These are phyloP conservation scores for Cenococcum geophilum DNA, from an alignment of 495 filamentous ascomycete species.

Conservation along the genomic window DNA sequence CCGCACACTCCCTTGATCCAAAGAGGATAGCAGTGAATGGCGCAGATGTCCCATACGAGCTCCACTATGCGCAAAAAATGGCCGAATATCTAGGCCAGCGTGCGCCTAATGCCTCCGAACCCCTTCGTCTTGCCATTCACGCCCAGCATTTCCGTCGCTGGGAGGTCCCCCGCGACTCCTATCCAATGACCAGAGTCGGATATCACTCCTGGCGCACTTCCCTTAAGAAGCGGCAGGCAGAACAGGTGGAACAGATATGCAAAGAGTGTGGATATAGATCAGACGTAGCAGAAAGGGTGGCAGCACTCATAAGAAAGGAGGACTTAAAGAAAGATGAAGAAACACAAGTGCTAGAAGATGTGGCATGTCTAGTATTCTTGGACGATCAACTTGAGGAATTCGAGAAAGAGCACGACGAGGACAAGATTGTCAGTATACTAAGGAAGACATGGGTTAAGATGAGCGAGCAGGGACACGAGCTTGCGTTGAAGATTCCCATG, in stretches of 20 bases:
- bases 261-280: slow-evolving; percentile 44
- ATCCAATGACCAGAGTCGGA: slow-evolving; percentile 61
- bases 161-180: slow-evolving; percentile 66
- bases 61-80: slow-evolving; percentile 75
- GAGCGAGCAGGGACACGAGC: slow-evolving; percentile 55
- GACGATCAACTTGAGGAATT: slow-evolving; percentile 79
- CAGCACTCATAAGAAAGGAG: slow-evolving; percentile 59
- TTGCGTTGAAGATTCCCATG: slow-evolving; percentile 62
- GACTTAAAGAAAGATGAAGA: slow-evolving; percentile 56
- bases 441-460: slow-evolving; percentile 84
- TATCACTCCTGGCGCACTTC: slow-evolving; percentile 70
- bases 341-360: slow-evolving; percentile 70
- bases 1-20: slow-evolving; percentile 66
- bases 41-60: slow-evolving; percentile 58
- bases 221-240: slow-evolving; percentile 64
- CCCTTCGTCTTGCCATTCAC: slow-evolving; percentile 64
- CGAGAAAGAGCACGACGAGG: slow-evolving; percentile 60
- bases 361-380: slow-evolving; percentile 78
- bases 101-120: slow-evolving; percentile 52
- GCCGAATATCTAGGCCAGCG: slow-evolving; percentile 57
- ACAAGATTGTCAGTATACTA: slow-evolving; percentile 67
- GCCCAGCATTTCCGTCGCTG: slow-evolving; percentile 79
- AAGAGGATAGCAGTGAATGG: slow-evolving; percentile 42
- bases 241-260: slow-evolving; percentile 52
- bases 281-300: slow-evolving; percentile 51